Base-by-base conservation (phyloP, 805 yeast genomes). In the Isabelozyma gotoi region DNA sequence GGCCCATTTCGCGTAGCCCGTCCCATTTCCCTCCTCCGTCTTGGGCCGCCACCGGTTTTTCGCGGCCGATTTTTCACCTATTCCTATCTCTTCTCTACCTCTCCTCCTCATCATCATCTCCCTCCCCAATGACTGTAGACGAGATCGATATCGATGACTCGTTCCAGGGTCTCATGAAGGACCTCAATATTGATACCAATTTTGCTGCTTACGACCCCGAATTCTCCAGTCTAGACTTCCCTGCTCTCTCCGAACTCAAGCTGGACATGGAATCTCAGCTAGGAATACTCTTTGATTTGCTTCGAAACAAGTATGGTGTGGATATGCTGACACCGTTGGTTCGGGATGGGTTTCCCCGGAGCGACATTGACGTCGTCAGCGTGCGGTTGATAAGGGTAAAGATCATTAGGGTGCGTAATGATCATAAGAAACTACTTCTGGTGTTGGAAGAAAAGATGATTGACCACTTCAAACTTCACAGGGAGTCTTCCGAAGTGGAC, bases 271-370 rank as follows among this genome's bases (percentile, higher is more conserved):
- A 67, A 42, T 34, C 48, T 3, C 71, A 67, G 49, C 47, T 67
- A 32, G 31, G 29, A 6, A 10, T 42, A 8, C 45, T 81, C 36
- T 71, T 75, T 47, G 76, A 68, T 21, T 55, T 70, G 11, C 67
- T 87, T 19, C 48, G 53, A 5, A 48, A 65, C 44, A 53, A 58
- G 35, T 79, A 80, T 49, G 64, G 71, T 10, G 81, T 73, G 3
- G 82, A 78, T 50, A 82, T 88, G 88, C 61, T 74, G 18, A 82
- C 91, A 1, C 71, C 81, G 0, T 62, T 92, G 45, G 63, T 87
- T 2, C 45, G 55, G 0, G 96, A 92, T 56, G 97, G 97, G 16
- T 92, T 79, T 54, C 99, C 99, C 0, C 68, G 97, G 35, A 62
- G 71, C 14, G 97, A 92, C 56, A 74, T 92, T 19, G 96, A 92